Conservation (phyloP, 2,329 filamentous ascomycete species). For the Monilinia laxa region DNA sequence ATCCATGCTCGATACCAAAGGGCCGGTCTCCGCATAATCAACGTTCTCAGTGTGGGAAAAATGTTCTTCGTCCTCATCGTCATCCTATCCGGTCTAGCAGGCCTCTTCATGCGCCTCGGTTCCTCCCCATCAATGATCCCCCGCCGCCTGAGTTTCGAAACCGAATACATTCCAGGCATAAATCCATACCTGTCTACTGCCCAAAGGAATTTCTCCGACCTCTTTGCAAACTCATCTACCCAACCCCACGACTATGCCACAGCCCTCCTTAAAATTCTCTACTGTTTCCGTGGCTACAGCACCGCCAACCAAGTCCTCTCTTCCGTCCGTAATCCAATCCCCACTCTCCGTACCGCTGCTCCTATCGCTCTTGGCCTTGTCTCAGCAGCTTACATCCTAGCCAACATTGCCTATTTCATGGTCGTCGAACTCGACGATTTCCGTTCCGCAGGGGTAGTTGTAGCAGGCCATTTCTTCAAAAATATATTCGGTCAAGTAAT, state of each 20-base stretch:
- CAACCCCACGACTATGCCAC: conserved; percentile 49
- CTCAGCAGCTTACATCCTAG: conserved; percentile 55
- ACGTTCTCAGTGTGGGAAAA: conserved; percentile 51
- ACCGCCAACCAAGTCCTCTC: conserved; percentile 57
- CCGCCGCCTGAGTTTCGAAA: conserved; percentile 32
- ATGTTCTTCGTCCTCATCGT: conserved; percentile 50
- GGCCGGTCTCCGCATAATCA: conserved; percentile 50
- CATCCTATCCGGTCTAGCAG: conserved; percentile 46
- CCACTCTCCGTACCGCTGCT: conserved; percentile 57
- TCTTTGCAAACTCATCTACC: conserved; percentile 45
- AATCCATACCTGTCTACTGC: conserved; percentile 37
- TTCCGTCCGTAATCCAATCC: conserved; percentile 57
- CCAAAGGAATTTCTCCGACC: conserved; percentile 44
- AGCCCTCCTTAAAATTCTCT: conserved; percentile 56
- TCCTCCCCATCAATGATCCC: conserved; percentile 27
- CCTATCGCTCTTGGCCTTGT: conserved; percentile 55
- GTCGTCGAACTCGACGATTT: conserved; percentile 58
- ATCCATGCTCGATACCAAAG: conserved; percentile 49
- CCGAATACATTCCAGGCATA: conserved; percentile 7
- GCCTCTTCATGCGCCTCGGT: conserved; percentile 41
- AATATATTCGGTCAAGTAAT: conserved; percentile 51
- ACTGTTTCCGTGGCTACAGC: conserved; percentile 55
- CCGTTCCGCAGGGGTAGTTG: conserved; percentile 51
- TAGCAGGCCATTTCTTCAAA: conserved; percentile 56
- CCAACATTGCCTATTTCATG: conserved; percentile 59